phyloP scores from a whole-genome alignment of 179 eudicot genomes.

The Drosera spatulata region DNA sequence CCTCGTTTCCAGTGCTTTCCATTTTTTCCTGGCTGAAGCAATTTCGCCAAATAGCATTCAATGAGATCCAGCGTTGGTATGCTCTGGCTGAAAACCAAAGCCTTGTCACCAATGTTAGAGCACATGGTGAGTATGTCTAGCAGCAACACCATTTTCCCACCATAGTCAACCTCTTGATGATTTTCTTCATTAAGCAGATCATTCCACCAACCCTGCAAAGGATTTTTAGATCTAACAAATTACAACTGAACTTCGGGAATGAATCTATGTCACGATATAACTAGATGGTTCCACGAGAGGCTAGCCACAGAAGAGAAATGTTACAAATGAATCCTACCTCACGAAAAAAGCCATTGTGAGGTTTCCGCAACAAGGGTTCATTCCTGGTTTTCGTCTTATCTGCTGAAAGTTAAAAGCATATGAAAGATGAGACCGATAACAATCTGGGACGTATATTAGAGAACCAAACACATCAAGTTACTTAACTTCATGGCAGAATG shows the following conservation, averaged over 20 bases:
- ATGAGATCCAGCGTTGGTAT: constrained; percentile 76
- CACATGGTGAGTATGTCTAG: constrained; percentile 72
- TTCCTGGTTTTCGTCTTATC: constrained; percentile 41
- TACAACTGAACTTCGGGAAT: too few species aligned
- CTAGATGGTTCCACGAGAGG: too few species aligned
- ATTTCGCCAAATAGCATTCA: constrained; percentile 56
- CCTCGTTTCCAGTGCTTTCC: constrained; percentile 79
- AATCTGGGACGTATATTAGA: too few species aligned
- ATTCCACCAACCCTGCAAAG: constrained; percentile 90
- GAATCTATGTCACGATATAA: too few species aligned
- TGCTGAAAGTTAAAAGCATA: constrained; percentile 16
- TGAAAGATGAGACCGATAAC: constrained; percentile 1
- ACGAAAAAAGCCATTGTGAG: constrained; percentile 39
- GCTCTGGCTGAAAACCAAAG: constrained; percentile 92
- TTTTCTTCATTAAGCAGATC: constrained; percentile 48
- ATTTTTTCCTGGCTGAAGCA: constrained; percentile 40
- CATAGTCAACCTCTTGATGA: constrained; percentile 51
- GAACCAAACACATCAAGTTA: too few species aligned
- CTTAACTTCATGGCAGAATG: not conserved
- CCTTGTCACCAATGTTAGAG: constrained; percentile 72
- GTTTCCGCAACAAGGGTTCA: constrained; percentile 28
- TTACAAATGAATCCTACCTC: constrained; percentile 41
- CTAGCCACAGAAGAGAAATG: not conserved
- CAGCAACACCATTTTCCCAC: constrained; percentile 99
- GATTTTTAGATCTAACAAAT: not conserved